phyloP scores from a whole-genome alignment of 805 yeast species.

The Lachancea thermotolerans region DNA sequence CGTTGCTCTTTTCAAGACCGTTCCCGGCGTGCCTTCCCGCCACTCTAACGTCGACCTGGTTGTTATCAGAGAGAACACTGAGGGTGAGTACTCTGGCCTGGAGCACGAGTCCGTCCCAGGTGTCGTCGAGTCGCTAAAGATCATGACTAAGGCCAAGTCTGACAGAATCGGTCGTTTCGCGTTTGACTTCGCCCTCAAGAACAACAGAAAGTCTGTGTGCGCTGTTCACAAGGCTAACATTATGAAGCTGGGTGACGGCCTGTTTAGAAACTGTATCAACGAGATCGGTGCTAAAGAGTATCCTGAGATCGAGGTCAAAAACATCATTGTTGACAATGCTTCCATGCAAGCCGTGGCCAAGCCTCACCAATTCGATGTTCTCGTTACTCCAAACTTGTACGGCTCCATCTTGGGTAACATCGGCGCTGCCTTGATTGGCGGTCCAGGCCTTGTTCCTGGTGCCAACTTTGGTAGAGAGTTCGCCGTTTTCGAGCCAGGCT shows the following conservation, averaged over 20 bases:
- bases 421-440: slow-evolving; percentile 95
- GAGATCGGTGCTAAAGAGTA: slow-evolving; percentile 79
- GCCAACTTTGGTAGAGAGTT: slow-evolving; percentile 96
- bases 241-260: slow-evolving; percentile 97
- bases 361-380: slow-evolving; percentile 97
- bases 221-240: slow-evolving; percentile 99
- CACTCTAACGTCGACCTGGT: slow-evolving; percentile 86
- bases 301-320: slow-evolving; percentile 76
- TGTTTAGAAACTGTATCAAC: slow-evolving; percentile 89
- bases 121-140: slow-evolving; percentile 93
- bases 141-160: slow-evolving; percentile 88
- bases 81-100: slow-evolving; percentile 97
- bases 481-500: slow-evolving; percentile 98
- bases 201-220: slow-evolving; percentile 87
- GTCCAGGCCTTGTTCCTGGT: slow-evolving; percentile 98
- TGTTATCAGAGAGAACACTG: slow-evolving; percentile 96
- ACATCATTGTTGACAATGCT: slow-evolving; percentile 97
- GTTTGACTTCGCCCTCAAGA: slow-evolving; percentile 87
- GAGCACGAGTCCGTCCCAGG: slow-evolving; percentile 98
- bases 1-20: slow-evolving; percentile 84
- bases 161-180: slow-evolving; percentile 98
- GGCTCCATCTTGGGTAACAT: slow-evolving; percentile 96
- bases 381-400: slow-evolving; percentile 96
- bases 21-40: slow-evolving; percentile 90
- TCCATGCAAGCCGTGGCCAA: slow-evolving; percentile 98